Evolutionary conservation across 2,329 filamentous ascomycete species (phyloP).

Genomic region (Penicillium olsonii): DNA sequence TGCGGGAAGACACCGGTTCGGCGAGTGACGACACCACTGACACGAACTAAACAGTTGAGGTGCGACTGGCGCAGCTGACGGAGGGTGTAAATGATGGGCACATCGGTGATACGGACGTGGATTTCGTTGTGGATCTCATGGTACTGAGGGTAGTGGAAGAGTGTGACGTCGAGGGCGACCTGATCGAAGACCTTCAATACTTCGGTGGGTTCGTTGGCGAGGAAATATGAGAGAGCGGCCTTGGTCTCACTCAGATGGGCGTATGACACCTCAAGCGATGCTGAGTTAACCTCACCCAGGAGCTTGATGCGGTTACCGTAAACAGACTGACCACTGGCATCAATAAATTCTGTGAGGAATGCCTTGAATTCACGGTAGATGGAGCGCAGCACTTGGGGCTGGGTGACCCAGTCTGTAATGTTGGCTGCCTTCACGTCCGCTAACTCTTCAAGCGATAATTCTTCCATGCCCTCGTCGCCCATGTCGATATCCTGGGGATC

Average conservation of each 20-base stretch:
- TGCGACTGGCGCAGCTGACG: constrained; percentile 93
- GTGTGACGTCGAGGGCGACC: constrained; percentile 92
- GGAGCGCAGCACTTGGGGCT: constrained; percentile 84
- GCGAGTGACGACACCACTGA: constrained; percentile 92
- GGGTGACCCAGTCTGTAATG: constrained; percentile 91
- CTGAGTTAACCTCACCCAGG: constrained; percentile 95
- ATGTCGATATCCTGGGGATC: constrained; percentile 86
- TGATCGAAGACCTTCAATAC: constrained; percentile 95
- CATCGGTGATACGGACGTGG: constrained; percentile 92
- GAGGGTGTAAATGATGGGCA: constrained; percentile 92
- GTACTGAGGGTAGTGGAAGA: constrained; percentile 96
- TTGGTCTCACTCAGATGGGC: constrained; percentile 88
- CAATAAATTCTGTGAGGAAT: constrained; percentile 94
- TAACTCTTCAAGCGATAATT: constrained; percentile 86
- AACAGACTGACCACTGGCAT: constrained; percentile 83
- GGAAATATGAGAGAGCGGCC: constrained; percentile 90
- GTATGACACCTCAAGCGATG: constrained; percentile 94
- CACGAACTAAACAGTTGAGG: constrained; percentile 90
- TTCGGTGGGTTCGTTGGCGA: constrained; percentile 93
- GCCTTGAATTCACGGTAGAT: constrained; percentile 97
- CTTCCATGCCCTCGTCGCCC: constrained; percentile 91
- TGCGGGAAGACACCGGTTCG: constrained; percentile 95
- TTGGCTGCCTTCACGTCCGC: constrained; percentile 91
- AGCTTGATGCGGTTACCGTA: constrained; percentile 94
- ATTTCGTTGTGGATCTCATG: constrained; percentile 97